phyloP scores from a whole-genome alignment of 257 asterid genomes.

The Solanum habrochaites region DNA sequence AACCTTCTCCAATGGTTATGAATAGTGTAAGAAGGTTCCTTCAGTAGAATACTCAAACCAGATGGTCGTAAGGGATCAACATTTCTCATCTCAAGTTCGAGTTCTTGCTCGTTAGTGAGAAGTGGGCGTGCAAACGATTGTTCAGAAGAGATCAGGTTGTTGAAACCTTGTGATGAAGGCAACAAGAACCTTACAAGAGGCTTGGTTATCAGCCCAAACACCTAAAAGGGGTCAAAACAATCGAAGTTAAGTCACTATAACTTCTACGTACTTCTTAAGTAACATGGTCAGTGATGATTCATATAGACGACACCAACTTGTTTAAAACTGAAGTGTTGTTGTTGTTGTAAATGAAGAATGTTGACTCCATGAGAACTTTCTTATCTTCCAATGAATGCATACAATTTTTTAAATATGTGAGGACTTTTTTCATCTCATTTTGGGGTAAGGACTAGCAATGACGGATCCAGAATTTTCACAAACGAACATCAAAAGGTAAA shows the following conservation, averaged over 20 bases:
- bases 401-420: neutral
- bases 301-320: neutral
- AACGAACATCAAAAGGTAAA: neutral
- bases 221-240: slow-evolving; percentile 17
- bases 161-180: slow-evolving; percentile 8
- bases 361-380: neutral
- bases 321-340: neutral
- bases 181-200: slow-evolving; percentile 40
- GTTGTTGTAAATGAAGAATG: neutral
- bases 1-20: slow-evolving; percentile 57
- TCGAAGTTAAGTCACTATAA: neutral
- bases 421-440: neutral
- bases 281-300: neutral
- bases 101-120: slow-evolving; percentile 11
- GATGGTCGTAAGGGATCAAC: slow-evolving; percentile 5
- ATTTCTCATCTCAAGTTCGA: neutral
- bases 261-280: neutral
- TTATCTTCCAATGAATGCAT: neutral
- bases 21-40: slow-evolving; percentile 32
- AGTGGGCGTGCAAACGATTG: slow-evolving; percentile 22
- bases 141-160: slow-evolving; percentile 1
- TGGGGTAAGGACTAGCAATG: neutral
- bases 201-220: slow-evolving; percentile 56
- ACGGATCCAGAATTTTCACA: neutral
- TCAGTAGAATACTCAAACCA: slow-evolving; percentile 33